Evolutionary conservation across 805 yeast genomes (phyloP).

Genomic region (Yarrowia porcina): DNA sequence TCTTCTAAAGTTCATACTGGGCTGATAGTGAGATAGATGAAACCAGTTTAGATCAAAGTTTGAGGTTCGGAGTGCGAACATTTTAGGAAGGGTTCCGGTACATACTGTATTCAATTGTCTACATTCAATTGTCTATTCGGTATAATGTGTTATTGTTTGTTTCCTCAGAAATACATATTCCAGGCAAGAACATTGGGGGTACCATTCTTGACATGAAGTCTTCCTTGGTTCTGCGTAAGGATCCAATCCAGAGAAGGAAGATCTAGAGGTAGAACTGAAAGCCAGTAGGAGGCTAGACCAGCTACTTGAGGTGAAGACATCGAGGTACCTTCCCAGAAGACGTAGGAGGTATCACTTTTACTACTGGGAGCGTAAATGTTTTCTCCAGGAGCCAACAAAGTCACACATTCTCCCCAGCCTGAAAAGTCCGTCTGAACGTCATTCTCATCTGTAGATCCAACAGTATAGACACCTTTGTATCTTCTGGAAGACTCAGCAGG

Average conservation of each 20-base stretch:
- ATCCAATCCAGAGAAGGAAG: background rate
- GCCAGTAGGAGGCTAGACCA: background rate
- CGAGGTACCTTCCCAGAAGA: background rate
- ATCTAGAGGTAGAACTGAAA: background rate
- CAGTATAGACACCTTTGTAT: background rate
- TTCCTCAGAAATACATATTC: no score
- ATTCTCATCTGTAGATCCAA: background rate
- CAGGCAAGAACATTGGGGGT: background rate
- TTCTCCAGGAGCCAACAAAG: background rate
- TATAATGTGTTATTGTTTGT: no score
- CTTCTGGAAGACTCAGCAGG: background rate
- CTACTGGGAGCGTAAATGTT: background rate
- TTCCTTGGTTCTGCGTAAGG: background rate
- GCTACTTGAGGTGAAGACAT: background rate
- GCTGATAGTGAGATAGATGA: background rate
- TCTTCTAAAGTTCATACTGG: background rate
- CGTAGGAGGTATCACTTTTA: background rate
- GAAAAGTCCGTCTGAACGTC: background rate
- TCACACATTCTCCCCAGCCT: background rate
- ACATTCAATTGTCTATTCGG: no score
- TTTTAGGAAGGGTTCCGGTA: no score
- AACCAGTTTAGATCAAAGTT: slow-evolving; percentile 13
- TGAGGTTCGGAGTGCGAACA: no score
- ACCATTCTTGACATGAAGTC: background rate
- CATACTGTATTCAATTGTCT: no score